These are phyloP conservation scores for Hericium coralloides DNA, from an alignment of 768 basidiomycete species.

Conservation along the genomic window DNA sequence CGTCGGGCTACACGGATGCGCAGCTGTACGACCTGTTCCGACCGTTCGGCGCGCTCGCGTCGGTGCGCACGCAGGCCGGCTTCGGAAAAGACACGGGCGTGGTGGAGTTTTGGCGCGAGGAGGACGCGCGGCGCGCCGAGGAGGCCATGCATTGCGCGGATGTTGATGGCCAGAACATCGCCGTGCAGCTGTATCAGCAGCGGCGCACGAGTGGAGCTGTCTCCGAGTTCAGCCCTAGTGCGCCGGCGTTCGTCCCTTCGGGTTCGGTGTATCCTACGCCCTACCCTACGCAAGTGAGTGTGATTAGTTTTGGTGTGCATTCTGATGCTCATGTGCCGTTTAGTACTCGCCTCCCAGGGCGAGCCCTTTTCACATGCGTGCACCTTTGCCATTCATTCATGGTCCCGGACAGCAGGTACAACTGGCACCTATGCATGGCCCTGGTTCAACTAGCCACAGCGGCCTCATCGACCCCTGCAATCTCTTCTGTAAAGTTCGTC, in stretches of 20 bases:
- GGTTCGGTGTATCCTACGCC: constrained; percentile 43
- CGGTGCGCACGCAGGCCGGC: constrained; percentile 62
- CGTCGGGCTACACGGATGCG: constrained; percentile 54
- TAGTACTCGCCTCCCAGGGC: constrained; percentile 67
- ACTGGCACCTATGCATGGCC: constrained; percentile 62
- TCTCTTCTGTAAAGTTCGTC: constrained; percentile 72
- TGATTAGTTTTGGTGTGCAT: background rate
- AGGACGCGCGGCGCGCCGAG: constrained; percentile 72
- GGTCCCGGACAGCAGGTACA: constrained; percentile 90
- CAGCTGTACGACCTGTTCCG: constrained; percentile 81
- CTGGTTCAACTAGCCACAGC: constrained; percentile 76
- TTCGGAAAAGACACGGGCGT: constrained; percentile 73
- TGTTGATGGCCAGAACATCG: constrained; percentile 76
- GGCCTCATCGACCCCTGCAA: constrained; percentile 89
- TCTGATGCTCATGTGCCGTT: background rate
- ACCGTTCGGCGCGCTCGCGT: constrained; percentile 75
- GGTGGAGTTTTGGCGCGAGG: constrained; percentile 83
- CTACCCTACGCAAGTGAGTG: constrained; percentile 51
- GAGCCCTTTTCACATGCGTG: constrained; percentile 29
- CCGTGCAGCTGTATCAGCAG: constrained; percentile 70
- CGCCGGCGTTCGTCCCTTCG: constrained; percentile 69
- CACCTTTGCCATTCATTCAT: constrained; percentile 56
- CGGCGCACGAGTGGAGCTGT: constrained; percentile 42
- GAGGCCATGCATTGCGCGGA: constrained; percentile 79
- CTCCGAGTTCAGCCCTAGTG: constrained; percentile 63